A percentile compares a stretch with the other conserved stretches of the same genome.
phyloP scores from a whole-genome alignment of 176 grass and related monocot genomes.

The Musa schizocarpa region DNA sequence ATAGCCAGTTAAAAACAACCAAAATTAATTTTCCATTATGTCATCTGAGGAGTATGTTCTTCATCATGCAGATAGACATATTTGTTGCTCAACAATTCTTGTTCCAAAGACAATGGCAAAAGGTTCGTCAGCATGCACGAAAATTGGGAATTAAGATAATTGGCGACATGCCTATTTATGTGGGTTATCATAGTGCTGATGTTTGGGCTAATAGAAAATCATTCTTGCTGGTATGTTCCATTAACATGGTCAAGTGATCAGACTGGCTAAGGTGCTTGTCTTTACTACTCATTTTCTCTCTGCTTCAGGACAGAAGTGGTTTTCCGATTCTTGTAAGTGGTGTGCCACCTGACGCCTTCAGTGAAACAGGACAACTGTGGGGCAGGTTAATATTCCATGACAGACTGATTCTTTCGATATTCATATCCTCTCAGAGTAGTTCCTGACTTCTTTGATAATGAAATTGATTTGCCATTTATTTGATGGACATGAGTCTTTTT shows the following conservation, averaged over 20 bases:
- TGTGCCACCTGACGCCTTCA: constrained; percentile 93
- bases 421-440: background rate
- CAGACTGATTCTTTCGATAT: background rate
- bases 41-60: constrained; percentile 1
- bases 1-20: background rate
- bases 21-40: background rate
- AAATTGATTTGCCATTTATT: too few species aligned
- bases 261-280: background rate
- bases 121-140: constrained; percentile 55
- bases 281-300: constrained; percentile 3
- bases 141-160: constrained; percentile 82
- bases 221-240: constrained; percentile 72
- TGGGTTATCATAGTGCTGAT: constrained; percentile 94
- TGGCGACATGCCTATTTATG: constrained; percentile 99
- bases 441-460: too few species aligned
- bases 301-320: constrained; percentile 69
- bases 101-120: constrained; percentile 96
- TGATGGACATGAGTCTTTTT: too few species aligned
- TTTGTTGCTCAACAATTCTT: constrained; percentile 84
- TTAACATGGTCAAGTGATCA: background rate
- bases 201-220: constrained; percentile 95
- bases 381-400: constrained; percentile 40
- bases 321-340: constrained; percentile 94
- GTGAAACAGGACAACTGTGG: constrained; percentile 94
- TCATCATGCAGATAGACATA: constrained; percentile 63